Conservation (phyloP, 805 yeast genomes). For the Myxozyma melibiosi region DNA sequence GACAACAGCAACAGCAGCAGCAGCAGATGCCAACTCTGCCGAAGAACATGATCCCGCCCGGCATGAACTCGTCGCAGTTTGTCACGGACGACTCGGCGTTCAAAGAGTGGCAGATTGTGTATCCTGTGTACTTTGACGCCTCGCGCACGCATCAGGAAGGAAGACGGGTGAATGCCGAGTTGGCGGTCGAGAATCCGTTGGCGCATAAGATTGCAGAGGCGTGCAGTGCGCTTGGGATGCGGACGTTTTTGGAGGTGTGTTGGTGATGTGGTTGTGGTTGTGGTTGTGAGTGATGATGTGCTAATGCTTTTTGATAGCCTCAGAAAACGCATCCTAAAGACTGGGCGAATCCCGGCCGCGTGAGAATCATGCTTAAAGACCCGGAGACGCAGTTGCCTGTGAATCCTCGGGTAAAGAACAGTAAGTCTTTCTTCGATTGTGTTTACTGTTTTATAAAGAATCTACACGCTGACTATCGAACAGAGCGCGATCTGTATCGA, state of each 20-base stretch:
- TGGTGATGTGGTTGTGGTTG: not conserved
- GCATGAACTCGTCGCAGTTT: conserved; percentile 28
- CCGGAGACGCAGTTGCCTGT: conserved; percentile 47
- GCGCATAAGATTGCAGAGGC: conserved; percentile 85
- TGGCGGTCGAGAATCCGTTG: conserved; percentile 83
- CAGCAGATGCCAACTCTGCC: not conserved
- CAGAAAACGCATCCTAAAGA: conserved; percentile 94
- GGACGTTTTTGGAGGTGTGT: conserved; percentile 45
- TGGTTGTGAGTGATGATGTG: not conserved
- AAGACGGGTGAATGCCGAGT: conserved; percentile 68
- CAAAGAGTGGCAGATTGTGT: conserved; percentile 69
- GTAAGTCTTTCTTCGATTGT: conserved; percentile 10
- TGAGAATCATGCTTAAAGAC: conserved; percentile 68
- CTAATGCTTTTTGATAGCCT: conserved; percentile 48
- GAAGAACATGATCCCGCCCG: not conserved
- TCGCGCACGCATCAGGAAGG: conserved; percentile 77
- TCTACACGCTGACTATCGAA: not conserved
- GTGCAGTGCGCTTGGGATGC: conserved; percentile 44
- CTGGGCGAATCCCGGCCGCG: conserved; percentile 97
- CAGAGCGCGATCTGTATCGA: conserved; percentile 62
- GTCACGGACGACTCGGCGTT: conserved; percentile 56
- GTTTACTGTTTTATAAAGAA: not conserved
- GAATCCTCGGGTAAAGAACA: conserved; percentile 47
- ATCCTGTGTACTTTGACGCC: conserved; percentile 91
- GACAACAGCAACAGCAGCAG: not conserved